Conservation (phyloP, 257 asterid species). For the Thymus quinquecostatus region DNA sequence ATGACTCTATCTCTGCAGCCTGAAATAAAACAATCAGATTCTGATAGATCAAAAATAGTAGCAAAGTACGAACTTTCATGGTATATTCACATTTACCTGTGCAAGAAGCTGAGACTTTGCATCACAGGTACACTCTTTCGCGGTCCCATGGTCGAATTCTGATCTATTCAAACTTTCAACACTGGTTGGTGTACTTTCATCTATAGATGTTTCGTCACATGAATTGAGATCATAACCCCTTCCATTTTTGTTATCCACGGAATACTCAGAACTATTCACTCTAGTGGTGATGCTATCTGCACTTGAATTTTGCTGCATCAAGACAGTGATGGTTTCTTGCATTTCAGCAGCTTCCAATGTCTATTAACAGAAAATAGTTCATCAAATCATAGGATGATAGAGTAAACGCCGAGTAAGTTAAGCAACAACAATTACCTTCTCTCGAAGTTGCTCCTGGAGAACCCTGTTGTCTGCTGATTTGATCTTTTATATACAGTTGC, state of each 20-base stretch:
- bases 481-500: conserved; percentile 50
- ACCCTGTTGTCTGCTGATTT: conserved; percentile 90
- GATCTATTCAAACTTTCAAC: conserved; percentile 46
- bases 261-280: conserved; percentile 42
- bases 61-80: neutral
- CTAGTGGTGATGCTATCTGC: conserved; percentile 36
- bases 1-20: conserved; percentile 78
- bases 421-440: conserved; percentile 53
- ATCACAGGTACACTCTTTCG: conserved; percentile 43
- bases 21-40: conserved; percentile 29
- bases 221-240: conserved; percentile 39
- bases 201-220: conserved; percentile 45
- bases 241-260: conserved; percentile 34
- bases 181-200: conserved; percentile 60
- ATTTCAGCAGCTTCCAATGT: conserved; percentile 59
- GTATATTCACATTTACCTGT: conserved; percentile 41
- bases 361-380: conserved; percentile 37
- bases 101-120: conserved; percentile 57
- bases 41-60: neutral
- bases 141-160: conserved; percentile 43
- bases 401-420: conserved; percentile 8
- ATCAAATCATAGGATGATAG: conserved; percentile 24
- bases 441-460: conserved; percentile 80
- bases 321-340: conserved; percentile 60
- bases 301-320: conserved; percentile 58